Percentiles rank a stretch among this genome's conserved stretches.
phyloP scores from a whole-genome alignment of 1,284 basidiomycete genomes.

The Ustilago tritici region DNA sequence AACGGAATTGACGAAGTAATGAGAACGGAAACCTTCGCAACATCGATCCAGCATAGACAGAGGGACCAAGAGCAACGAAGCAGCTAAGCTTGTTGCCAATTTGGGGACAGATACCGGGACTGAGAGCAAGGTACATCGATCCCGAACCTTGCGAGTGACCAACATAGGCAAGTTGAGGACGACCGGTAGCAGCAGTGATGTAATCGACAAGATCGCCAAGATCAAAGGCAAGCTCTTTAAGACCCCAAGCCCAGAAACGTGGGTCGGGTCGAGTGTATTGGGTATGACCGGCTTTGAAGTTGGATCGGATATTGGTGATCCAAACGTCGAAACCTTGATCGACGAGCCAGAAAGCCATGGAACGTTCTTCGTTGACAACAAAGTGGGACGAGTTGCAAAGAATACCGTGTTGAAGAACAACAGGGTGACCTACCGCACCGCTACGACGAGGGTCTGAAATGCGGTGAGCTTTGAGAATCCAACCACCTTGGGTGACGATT shows the following conservation, averaged over 20 bases:
- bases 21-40: conserved; percentile 67
- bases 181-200: conserved; percentile 61
- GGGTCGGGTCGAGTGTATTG: conserved; percentile 64
- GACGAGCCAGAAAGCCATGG: conserved; percentile 69
- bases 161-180: conserved; percentile 63
- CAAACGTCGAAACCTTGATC: conserved; percentile 69
- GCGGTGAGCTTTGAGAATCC: conserved; percentile 68
- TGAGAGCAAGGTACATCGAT: conserved; percentile 68
- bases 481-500: conserved; percentile 66
- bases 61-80: conserved; percentile 66
- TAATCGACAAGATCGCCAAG: conserved; percentile 66
- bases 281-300: conserved; percentile 66
- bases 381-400: conserved; percentile 68
- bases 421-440: conserved; percentile 63
- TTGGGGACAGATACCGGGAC: conserved; percentile 63
- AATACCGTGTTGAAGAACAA: conserved; percentile 68
- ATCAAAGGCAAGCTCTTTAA: conserved; percentile 68
- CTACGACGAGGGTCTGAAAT: conserved; percentile 67
- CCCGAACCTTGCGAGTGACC: conserved; percentile 68
- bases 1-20: conserved; percentile 63
- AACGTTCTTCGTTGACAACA: conserved; percentile 65
- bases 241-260: conserved; percentile 69
- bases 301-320: conserved; percentile 68
- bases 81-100: conserved; percentile 64
- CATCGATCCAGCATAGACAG: conserved; percentile 67